Base-by-base conservation (phyloP, 257 asterid genomes). In the Solanum virginianum region DNA sequence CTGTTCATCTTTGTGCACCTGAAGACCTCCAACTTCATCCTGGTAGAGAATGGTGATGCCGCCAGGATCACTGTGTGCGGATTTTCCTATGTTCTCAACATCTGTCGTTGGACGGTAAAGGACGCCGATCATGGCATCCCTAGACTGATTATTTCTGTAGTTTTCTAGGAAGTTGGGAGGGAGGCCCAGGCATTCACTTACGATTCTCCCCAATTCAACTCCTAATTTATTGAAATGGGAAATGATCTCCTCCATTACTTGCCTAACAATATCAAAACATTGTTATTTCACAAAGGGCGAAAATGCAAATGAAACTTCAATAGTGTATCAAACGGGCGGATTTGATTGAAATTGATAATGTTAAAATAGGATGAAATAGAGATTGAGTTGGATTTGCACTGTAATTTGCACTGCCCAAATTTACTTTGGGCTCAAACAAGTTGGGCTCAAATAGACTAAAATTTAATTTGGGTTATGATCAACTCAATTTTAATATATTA, bases 1-100 rank as follows among this genome's bases (percentile, higher is more conserved):
- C 10, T 88, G 66, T 3, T 86, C 92, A 53, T 91, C 81, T 70
- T 86, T 88, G 2, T 60, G 63, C 60, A 90, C 91, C 86, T 91
- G 91, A 1, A 93, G 90, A 4, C 94, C 97, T 68, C 94, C 91
- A 6, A 86, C 91, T 80, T 91, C 91, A 65, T 93, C 95, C 80
- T 92, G 93, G 39, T 90, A 66, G 4, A 92, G 80, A 72, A 93
- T 87, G 5, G 92, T 87, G 41, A 93, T 3, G 80, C 55, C 20
- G 45, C 90, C 89, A 17, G 86, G 90, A 88, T 93, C 97, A 70
- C 89, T 89, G 49, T 91, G 94, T 71, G 80, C 66, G 1, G 91
- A 83, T 65, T 89, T 62, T 60, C 94, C 92, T 8, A 26, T 88
- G 63, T 86, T 85, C 10, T 90, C 93, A 8, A 55, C 12, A 59